Evolutionary conservation across 768 basidiomycete species (phyloP).

Genomic region (Trametes meyenii): DNA sequence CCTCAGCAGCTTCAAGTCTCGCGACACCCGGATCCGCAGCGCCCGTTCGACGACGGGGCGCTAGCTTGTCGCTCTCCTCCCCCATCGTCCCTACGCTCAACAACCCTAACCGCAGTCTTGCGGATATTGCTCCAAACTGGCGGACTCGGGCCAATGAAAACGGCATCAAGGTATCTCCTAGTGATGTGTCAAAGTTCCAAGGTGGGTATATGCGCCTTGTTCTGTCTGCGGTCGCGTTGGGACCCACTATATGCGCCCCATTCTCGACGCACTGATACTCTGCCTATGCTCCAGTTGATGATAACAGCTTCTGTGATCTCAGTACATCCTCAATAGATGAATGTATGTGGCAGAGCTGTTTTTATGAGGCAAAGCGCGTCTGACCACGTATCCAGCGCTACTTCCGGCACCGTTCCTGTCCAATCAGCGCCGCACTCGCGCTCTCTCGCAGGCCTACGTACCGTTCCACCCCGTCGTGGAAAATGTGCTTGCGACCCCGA

Average conservation of each 20-base stretch:
- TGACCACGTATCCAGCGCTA: conserved; percentile 44
- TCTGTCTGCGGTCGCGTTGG: background rate
- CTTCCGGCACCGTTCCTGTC: conserved; percentile 63
- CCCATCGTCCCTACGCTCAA: conserved; percentile 41
- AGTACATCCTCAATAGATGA: conserved; percentile 25
- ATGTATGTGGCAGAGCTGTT: conserved; percentile 12
- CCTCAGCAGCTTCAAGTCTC: conserved; percentile 48
- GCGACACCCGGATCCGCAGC: conserved; percentile 60
- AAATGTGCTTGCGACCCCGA: conserved; percentile 32
- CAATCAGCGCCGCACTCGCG: conserved; percentile 49
- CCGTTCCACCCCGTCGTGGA: conserved; percentile 34
- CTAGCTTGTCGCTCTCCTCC: conserved; percentile 44
- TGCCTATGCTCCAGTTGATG: conserved; percentile 10
- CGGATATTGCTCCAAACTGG: conserved; percentile 71
- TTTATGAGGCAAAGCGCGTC: conserved; percentile 9
- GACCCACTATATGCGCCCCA: conserved; percentile 9
- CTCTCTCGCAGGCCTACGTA: conserved; percentile 61
- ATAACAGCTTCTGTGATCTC: conserved; percentile 24
- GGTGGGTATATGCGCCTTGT: conserved; percentile 34
- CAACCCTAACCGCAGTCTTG: conserved; percentile 50
- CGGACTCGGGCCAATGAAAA: conserved; percentile 70
- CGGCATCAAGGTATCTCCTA: conserved; percentile 64
- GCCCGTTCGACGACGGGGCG: conserved; percentile 40
- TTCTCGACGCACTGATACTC: background rate
- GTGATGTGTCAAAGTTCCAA: conserved; percentile 45